Evolutionary conservation across 2,329 filamentous ascomycete genomes (phyloP), one percentile per base, ranked within the genome.

Genomic region (Penicillium occitanis): DNA sequence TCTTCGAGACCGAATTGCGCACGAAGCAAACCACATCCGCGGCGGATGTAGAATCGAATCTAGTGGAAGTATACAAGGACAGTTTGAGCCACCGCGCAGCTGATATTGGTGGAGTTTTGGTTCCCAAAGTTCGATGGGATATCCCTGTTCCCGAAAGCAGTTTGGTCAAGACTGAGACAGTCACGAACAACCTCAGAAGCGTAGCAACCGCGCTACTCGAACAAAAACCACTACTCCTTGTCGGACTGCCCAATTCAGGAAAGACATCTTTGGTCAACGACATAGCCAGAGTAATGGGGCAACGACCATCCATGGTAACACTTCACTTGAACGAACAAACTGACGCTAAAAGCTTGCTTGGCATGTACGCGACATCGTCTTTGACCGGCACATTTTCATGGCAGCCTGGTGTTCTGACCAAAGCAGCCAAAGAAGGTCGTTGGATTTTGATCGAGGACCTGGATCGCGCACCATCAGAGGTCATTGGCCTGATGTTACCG

Each of bases 371-470:
- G 1, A 95, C 93, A 25, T 93, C 93, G 66, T 87, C 90, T 17
- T 91, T 90, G 68, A 93, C 93, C 0, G 93, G 93, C 1, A 93
- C 91, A 10, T 99, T 99, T 75, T 87, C 87, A 61, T 99, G 95
- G 95, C 88, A 91, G 67, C 88, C 95, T 2, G 95, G 95, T 79
- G 91, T 98, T 22, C 82, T 99, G 71, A 97, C 95, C 0, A 96
- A 92, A 35, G 96, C 96, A 42, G 93, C 98, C 2, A 90, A 87
- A 73, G 94, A 99, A 81, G 96, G 95, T 17, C 87, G 94, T 73
- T 99, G 95, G 96, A 91, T 99, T 6, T 84, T 99, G 70, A 96
- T 99, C 67, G 96, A 99, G 78, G 96, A 99, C 77, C 84, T 99
- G 48, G 93, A 99, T 75, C 89, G 94, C 68, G 95, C 95, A 11